A percentile compares a stretch with the other conserved stretches of the same genome.
Conservation (phyloP, 192 early-diverging fungal genomes). For the Rhizoclosmatium globosum region DNA sequence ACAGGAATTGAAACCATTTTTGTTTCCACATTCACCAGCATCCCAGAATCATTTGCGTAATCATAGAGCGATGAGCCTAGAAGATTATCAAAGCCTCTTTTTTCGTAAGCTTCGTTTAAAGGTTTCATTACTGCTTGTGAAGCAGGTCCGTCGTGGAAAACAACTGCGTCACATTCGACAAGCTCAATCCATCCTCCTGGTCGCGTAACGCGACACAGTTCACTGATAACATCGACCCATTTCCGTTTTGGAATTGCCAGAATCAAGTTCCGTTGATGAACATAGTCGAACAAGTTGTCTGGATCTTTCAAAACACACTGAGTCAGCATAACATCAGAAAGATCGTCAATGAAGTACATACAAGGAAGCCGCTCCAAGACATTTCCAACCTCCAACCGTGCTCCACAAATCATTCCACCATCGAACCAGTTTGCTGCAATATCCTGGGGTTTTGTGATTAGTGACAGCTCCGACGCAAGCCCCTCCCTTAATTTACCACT, state of each 20-base stretch:
- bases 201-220: conserved; percentile 59
- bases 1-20: neutral
- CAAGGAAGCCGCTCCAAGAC: conserved; percentile 31
- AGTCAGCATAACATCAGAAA: neutral
- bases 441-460: neutral
- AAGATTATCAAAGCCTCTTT: neutral
- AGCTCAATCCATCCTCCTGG: conserved; percentile 60
- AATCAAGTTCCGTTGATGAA: conserved; percentile 53
- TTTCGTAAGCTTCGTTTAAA: neutral
- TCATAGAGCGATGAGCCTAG: neutral
- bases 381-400: conserved; percentile 10
- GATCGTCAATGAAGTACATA: neutral
- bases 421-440: conserved; percentile 10
- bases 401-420: neutral
- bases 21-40: neutral
- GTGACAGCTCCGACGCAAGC: neutral
- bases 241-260: conserved; percentile 44
- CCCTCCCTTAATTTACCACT: neutral
- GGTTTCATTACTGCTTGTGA: neutral
- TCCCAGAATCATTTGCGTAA: neutral
- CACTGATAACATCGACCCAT: conserved; percentile 53
- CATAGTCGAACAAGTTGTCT: conserved; percentile 62
- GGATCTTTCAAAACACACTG: neutral
- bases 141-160: neutral
- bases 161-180: conserved; percentile 39